phyloP scores from a whole-genome alignment of 257 asterid species.

The Plectranthus barbatus region DNA sequence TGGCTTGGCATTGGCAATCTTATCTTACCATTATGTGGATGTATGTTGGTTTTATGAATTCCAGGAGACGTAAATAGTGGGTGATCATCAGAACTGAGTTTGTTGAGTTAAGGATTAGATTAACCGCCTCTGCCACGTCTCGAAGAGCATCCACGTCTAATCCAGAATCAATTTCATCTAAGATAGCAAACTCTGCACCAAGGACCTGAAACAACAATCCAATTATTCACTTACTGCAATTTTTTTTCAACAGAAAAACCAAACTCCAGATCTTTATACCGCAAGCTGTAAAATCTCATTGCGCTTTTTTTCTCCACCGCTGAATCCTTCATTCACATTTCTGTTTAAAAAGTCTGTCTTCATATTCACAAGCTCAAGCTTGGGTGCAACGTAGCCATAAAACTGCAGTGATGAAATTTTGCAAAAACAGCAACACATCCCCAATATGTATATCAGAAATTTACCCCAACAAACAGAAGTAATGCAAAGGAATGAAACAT shows the following conservation, averaged over 20 bases:
- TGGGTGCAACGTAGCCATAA: conserved; percentile 73
- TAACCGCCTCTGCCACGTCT: conserved; percentile 87
- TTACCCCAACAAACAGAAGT: too few relatives aligned
- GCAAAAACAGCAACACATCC: neutral
- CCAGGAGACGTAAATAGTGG: conserved; percentile 80
- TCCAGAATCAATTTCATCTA: conserved; percentile 98
- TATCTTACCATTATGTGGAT: conserved; percentile 87
- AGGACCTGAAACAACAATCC: conserved; percentile 56
- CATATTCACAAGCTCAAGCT: conserved; percentile 87
- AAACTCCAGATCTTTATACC: conserved; percentile 33
- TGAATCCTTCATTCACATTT: conserved; percentile 97
- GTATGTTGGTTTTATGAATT: conserved; percentile 72
- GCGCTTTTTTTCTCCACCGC: conserved; percentile 99
- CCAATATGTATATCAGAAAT: too few relatives aligned
- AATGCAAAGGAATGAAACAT: neutral
- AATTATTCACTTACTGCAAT: conserved; percentile 13
- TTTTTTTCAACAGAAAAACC: too few relatives aligned
- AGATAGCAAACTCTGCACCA: conserved; percentile 84
- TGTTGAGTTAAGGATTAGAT: conserved; percentile 51
- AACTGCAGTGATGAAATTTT: conserved; percentile 52
- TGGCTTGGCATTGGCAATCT: too few relatives aligned
- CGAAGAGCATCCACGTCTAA: conserved; percentile 94
- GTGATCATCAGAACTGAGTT: conserved; percentile 93
- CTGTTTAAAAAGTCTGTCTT: conserved; percentile 78
- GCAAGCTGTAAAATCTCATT: conserved; percentile 96